Evolutionary conservation across 495 filamentous ascomycete genomes (phyloP).

Genomic region (Penicillium pancosmium): DNA sequence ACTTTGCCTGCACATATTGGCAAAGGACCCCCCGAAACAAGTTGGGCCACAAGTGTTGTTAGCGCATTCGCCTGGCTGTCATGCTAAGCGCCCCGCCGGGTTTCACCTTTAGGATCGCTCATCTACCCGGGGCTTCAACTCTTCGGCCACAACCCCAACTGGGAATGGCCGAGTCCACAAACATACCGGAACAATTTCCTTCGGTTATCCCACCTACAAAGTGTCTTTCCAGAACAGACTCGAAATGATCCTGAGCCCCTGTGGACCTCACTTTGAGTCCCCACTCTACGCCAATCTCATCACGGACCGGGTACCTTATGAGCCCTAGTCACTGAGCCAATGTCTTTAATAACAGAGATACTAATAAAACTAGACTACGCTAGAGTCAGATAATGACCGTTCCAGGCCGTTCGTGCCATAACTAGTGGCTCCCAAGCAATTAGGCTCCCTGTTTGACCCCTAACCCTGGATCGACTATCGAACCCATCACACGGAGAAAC

Average conservation of each 20-base stretch:
- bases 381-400: conserved; percentile 7
- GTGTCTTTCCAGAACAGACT: background rate
- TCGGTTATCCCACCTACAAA: conserved; percentile 19
- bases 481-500: conserved; percentile 7
- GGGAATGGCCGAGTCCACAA: conserved; percentile 18
- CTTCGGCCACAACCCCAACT: conserved; percentile 18
- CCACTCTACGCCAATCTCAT: conserved; percentile 8
- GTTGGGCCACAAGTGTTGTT: conserved; percentile 16
- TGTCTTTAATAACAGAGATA: background rate
- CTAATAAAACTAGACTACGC: conserved; percentile 15
- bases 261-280: conserved; percentile 9
- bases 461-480: background rate
- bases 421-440: conserved; percentile 12
- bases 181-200: conserved; percentile 24
- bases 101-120: conserved; percentile 28
- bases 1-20: conserved; percentile 4
- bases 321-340: conserved; percentile 1
- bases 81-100: conserved; percentile 19
- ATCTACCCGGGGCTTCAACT: conserved; percentile 19
- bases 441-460: background rate
- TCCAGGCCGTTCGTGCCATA: conserved; percentile 13
- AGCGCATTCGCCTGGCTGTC: conserved; percentile 6
- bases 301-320: background rate
- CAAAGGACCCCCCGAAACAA: conserved; percentile 16
- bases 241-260: conserved; percentile 16